Evolutionary conservation across 2,329 filamentous ascomycete species (phyloP), one percentile per base, ranked within the genome.

Genomic region (Plenodomus lindquistii): DNA sequence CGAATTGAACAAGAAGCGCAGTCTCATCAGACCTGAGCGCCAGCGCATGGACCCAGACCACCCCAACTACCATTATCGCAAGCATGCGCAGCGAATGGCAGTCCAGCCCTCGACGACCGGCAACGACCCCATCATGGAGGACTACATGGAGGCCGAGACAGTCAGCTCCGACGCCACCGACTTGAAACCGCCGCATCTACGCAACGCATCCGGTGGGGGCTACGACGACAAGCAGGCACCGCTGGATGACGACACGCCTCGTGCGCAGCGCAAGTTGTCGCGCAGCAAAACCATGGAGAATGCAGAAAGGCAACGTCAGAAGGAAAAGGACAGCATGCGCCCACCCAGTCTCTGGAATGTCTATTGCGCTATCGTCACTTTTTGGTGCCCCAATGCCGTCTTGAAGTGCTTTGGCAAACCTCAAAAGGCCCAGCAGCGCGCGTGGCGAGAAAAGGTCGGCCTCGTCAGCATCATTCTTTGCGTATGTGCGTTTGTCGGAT

Each of bases 381-480:
- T 97, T 66, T 97, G 94, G 92, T 88, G 85, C 48, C 94, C 94
- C 0, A 87, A 91, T 68, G 88, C 93, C 53, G 75, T 97, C 21
- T 78, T 99, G 45, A 84, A 82, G 58, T 96, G 90, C 73, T 94
- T 91, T 65, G 91, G 92, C 34, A 95, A 89, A 79, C 85, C 85
- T 7, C 82, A 89, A 38, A 94, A 89, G 72, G 91, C 87, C 15
- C 91, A 97, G 72, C 88, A 91, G 68, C 84, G 91, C 65, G 94
- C 94, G 2, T 99, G 94, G 94, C 85, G 94, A 59, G 94, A 99
- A 71, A 99, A 99, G 81, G 95, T 99, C 80, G 94, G 94, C 2
- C 77, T 99, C 49, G 89, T 97, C 75, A 96, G 92, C 75, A 85
- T 99, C 67, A 99, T 99, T 69, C 69, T 96, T 24, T 69, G 87